Base-by-base conservation (phyloP, 1,284 basidiomycete genomes). In the Earliella scabrosa region DNA sequence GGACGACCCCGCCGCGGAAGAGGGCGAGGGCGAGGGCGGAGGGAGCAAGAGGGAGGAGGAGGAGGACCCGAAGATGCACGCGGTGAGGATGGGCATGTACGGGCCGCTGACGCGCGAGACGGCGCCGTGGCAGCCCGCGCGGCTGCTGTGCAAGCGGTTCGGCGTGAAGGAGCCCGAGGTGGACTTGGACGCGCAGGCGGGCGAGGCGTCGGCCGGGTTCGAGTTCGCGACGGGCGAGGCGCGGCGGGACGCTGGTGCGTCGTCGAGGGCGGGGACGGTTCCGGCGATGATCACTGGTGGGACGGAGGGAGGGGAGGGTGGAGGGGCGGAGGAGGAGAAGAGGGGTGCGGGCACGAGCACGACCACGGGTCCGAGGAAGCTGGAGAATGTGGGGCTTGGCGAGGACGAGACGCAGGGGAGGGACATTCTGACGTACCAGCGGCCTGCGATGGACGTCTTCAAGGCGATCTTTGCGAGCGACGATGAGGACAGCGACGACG, bases 401-500 rank as follows among this genome's bases (percentile, higher is more conserved):
- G 93, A 97, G 47, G 95, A 97, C 68, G 90, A 93, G 46, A 82
- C 82, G 43, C 93, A 97, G 68, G 94, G 93, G 0, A 72, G 82
- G 38, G 95, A 97, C 68, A 95, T 87, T 10, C 76, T 97, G 61
- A 94, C 90, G 0, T 96, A 96, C 70, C 80, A 90, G 59, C 84
- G 92, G 41, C 97, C 97, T 1, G 77, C 87, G 2, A 92, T 95
- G 80, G 92, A 96, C 67, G 87, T 98, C 36, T 98, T 98, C 81
- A 97, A 97, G 71, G 94, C 93, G 1, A 95, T 96, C 59, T 96
- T 95, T 69, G 93, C 92, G 6, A 93, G 90, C 68, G 93, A 95
- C 60, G 91, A 92, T 47, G 92, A 94, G 66, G 88, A 88, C 45
- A 86, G 85, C 20, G 89, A 86, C 18, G 85, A 85, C 1, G 90